Evolutionary conservation across 1,284 basidiomycete genomes (phyloP).

Genomic region (Moesziomyces sp.): DNA sequence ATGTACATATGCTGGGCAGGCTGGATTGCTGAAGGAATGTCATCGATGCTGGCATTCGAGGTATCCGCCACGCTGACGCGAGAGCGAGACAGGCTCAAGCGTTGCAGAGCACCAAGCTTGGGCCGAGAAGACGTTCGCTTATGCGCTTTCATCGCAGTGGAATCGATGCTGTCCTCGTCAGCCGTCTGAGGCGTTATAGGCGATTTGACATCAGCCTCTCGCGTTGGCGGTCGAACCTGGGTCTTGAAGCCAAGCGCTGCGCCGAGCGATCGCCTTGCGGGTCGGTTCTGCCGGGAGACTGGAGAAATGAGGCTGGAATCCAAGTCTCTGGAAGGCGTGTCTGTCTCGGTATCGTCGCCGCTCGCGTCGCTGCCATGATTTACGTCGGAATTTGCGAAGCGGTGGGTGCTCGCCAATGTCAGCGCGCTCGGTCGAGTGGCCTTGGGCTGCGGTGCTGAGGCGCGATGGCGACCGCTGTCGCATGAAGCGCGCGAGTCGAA

Average conservation of each 20-base stretch:
- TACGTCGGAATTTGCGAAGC: not conserved
- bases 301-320: not conserved
- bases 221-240: not conserved
- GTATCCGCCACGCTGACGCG: slow-evolving; percentile 24
- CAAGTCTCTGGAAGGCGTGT: slow-evolving; percentile 9
- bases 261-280: slow-evolving; percentile 28
- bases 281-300: not conserved
- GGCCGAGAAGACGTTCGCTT: slow-evolving; percentile 20
- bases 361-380: slow-evolving; percentile 12
- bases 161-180: slow-evolving; percentile 2
- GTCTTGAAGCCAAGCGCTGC: slow-evolving; percentile 33
- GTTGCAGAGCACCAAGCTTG: slow-evolving; percentile 30
- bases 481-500: slow-evolving; percentile 3
- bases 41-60: slow-evolving; percentile 25
- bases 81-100: slow-evolving; percentile 43
- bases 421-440: slow-evolving; percentile 4
- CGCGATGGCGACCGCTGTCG: slow-evolving; percentile 5
- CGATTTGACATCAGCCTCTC: not conserved
- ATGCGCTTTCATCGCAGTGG: slow-evolving; percentile 4
- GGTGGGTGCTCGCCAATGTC: not conserved
- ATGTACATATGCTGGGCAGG: slow-evolving; percentile 6
- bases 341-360: slow-evolving; percentile 45
- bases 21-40: not conserved
- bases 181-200: not conserved
- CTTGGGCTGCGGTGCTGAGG: not conserved